These are phyloP conservation scores for Fraxinus velutina DNA, from an alignment of 305 asterid species.

Conservation along the genomic window DNA sequence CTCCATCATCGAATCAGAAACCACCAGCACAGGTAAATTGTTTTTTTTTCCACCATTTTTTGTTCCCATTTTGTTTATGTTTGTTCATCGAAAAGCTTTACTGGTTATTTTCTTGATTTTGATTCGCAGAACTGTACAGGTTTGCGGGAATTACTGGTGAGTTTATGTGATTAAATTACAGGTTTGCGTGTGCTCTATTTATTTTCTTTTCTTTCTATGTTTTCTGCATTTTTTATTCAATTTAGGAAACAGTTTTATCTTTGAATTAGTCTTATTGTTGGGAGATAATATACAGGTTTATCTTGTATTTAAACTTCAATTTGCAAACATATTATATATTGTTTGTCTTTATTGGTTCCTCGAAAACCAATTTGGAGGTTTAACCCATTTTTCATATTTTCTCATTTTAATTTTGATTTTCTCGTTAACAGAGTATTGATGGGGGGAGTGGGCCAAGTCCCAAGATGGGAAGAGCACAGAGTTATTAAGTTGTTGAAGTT, in stretches of 20 bases:
- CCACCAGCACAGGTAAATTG: neutral
- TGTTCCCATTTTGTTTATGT: neutral
- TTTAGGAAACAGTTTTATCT: neutral
- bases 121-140: slow-evolving; percentile 55
- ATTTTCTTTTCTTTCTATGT: neutral
- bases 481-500: neutral
- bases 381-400: neutral
- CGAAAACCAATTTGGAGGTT: neutral
- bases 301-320: neutral
- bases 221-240: neutral
- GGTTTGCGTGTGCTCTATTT: neutral
- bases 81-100: neutral
- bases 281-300: neutral
- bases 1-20: neutral
- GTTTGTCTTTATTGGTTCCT: neutral
- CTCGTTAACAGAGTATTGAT: neutral
- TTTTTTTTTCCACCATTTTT: neutral
- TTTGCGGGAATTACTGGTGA: slow-evolving; percentile 77
- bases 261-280: neutral
- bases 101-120: slow-evolving; percentile 21
- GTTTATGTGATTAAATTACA: slow-evolving; percentile 20
- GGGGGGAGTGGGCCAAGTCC: neutral
- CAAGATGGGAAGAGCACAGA: neutral
- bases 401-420: neutral
- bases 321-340: neutral